phyloP scores from a whole-genome alignment of 176 grass and related monocot genomes.

The Avena sativa region DNA sequence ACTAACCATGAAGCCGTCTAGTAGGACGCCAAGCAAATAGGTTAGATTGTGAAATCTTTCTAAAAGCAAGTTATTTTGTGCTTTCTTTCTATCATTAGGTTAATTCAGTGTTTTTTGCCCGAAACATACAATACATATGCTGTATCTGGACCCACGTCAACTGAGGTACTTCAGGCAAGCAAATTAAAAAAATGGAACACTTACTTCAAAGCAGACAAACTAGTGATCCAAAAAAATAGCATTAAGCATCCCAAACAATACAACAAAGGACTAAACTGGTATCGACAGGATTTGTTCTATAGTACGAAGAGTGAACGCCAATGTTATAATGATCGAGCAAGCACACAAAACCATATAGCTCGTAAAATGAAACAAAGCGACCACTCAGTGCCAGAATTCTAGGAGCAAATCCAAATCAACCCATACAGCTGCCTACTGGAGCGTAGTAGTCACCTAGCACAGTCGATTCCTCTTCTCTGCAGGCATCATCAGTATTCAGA shows the following conservation, averaged over 20 bases:
- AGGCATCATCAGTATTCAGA: constrained; percentile 63
- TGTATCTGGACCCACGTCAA: not conserved
- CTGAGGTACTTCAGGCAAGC: not conserved
- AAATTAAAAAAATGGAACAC: not conserved
- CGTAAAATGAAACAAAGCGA: constrained; percentile 22
- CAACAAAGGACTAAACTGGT: constrained; percentile 21
- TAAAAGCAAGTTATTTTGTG: too few relatives aligned
- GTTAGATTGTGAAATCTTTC: too few relatives aligned
- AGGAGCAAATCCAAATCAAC: not conserved
- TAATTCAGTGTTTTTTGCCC: too few relatives aligned
- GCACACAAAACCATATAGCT: constrained; percentile 23
- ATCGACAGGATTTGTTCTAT: not conserved
- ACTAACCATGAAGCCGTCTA: too few relatives aligned
- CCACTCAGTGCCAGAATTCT: not conserved
- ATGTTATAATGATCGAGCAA: not conserved
- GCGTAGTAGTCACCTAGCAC: not conserved
- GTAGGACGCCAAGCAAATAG: too few relatives aligned
- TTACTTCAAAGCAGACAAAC: not conserved
- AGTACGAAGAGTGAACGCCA: not conserved
- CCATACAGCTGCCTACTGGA: not conserved
- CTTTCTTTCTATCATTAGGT: too few relatives aligned
- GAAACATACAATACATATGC: not conserved
- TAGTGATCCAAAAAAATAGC: not conserved
- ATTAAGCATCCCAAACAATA: constrained; percentile 12
- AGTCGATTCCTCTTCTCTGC: not conserved